A percentile compares a stretch with the other conserved stretches of the same genome.
phyloP scores from a whole-genome alignment of 116 monocot genomes.

The Zostera marina region DNA sequence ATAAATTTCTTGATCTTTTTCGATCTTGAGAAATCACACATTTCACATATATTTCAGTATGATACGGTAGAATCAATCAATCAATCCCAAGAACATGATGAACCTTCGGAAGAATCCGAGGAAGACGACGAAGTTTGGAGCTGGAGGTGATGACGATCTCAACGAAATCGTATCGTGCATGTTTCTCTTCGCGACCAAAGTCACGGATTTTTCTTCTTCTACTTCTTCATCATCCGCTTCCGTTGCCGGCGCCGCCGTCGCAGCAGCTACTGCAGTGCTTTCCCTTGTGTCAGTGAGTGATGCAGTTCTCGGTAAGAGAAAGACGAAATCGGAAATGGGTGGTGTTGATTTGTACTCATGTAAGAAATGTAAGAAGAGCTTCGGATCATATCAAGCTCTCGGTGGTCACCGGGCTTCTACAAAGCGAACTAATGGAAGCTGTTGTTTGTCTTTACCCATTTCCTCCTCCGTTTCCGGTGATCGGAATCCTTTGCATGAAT shows the following conservation, averaged over 20 bases:
- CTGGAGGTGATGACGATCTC: background rate
- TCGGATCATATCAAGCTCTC: conserved; percentile 40
- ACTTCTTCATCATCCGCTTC: too few species aligned
- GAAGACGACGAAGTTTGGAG: conserved; percentile 20
- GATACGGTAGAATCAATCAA: too few species aligned
- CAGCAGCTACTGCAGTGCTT: too few species aligned
- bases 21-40: background rate
- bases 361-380: conserved; percentile 22
- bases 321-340: background rate
- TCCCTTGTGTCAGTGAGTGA: background rate
- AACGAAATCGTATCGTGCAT: conserved; percentile 4
- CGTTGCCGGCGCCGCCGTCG: background rate
- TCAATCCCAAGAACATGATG: background rate
- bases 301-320: background rate
- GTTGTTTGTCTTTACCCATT: background rate
- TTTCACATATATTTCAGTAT: background rate
- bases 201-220: background rate
- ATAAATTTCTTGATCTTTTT: background rate
- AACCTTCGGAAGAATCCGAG: conserved; percentile 43
- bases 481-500: too few species aligned
- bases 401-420: conserved; percentile 41
- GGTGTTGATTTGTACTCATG: conserved; percentile 12
- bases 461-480: too few species aligned
- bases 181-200: conserved; percentile 7
- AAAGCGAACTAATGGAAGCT: conserved; percentile 1